Evolutionary conservation across 1,139 yeast genomes (phyloP).

Genomic region (Martiniozyma asiatica): DNA sequence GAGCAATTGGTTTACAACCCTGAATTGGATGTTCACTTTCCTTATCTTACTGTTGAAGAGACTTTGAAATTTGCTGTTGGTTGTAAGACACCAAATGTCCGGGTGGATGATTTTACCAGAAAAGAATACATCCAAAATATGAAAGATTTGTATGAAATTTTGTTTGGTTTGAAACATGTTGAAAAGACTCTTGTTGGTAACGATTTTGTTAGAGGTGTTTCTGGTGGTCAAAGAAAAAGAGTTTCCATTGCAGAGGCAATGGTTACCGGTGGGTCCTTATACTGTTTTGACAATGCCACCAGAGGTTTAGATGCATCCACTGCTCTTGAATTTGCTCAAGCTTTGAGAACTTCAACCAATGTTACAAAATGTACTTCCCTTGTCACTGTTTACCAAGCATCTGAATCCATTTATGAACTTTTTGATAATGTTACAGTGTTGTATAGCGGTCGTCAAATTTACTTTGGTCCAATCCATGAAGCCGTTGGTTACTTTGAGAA

Average conservation of each 20-base stretch:
- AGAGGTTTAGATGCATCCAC: conserved; percentile 71
- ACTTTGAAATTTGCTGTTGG: conserved; percentile 32
- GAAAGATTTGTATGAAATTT: conserved; percentile 38
- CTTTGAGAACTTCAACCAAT: conserved; percentile 52
- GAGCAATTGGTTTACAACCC: conserved; percentile 33
- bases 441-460: conserved; percentile 70
- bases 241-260: conserved; percentile 63
- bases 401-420: conserved; percentile 62
- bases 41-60: conserved; percentile 31
- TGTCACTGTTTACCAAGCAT: conserved; percentile 74
- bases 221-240: conserved; percentile 75
- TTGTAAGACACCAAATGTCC: conserved; percentile 30
- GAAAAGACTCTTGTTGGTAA: conserved; percentile 57
- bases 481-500: conserved; percentile 50
- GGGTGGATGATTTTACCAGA: conserved; percentile 27
- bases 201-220: conserved; percentile 61
- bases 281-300: conserved; percentile 66
- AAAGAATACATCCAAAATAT: conserved; percentile 27
- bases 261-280: conserved; percentile 45
- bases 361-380: conserved; percentile 49
- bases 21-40: conserved; percentile 32
- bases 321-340: conserved; percentile 61
- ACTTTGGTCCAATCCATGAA: conserved; percentile 45
- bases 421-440: conserved; percentile 65
- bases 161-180: conserved; percentile 38